Evolutionary conservation across 108 stramenopile genomes (phyloP).

Genomic region (Bacterosira constricta): DNA sequence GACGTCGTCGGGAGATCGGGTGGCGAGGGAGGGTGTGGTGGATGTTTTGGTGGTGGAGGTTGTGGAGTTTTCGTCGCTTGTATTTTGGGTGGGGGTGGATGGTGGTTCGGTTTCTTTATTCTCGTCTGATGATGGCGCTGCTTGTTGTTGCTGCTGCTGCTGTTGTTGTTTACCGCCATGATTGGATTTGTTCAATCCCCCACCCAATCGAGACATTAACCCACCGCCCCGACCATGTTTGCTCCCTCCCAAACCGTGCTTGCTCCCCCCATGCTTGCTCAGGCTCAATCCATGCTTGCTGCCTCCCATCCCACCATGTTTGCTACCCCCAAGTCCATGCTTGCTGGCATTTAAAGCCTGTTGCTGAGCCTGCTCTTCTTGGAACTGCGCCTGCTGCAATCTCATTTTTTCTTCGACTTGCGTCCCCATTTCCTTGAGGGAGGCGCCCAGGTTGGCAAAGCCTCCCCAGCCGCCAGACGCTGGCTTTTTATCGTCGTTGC

Average conservation of each 20-base stretch:
- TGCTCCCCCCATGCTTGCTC: constrained; percentile 27
- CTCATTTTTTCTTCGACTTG: constrained; percentile 31
- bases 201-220: constrained; percentile 33
- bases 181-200: constrained; percentile 10
- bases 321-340: constrained; percentile 20
- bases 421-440: constrained; percentile 21
- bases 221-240: constrained; percentile 26
- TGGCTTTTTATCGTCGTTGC: not conserved
- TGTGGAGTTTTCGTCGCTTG: not conserved
- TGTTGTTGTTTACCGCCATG: not conserved
- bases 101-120: not conserved
- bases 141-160: not conserved
- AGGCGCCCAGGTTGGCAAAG: constrained; percentile 23
- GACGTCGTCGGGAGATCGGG: constrained; percentile 42
- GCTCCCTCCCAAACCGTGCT: constrained; percentile 24
- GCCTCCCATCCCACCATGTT: constrained; percentile 13
- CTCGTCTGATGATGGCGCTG: constrained; percentile 4
- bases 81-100: not conserved
- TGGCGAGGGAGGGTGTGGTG: constrained; percentile 21
- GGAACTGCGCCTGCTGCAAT: constrained; percentile 7
- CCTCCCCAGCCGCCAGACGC: constrained; percentile 5
- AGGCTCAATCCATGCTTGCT: constrained; percentile 1
- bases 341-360: constrained; percentile 21
- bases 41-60: constrained; percentile 2
- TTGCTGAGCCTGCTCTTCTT: constrained; percentile 21